Conservation (phyloP, 805 yeast genomes). For the Yueomyces sinensis region DNA sequence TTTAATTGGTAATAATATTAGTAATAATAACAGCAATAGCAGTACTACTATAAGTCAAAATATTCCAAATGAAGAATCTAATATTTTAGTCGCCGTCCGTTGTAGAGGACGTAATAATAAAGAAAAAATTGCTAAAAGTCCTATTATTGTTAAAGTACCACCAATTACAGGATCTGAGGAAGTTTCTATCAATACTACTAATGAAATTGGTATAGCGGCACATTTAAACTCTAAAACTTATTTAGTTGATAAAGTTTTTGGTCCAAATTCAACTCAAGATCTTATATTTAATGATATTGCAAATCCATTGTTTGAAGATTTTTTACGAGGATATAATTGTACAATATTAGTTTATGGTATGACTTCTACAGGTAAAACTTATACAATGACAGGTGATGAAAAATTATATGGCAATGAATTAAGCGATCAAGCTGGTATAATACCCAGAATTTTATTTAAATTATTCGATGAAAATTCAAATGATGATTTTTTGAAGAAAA, state of each 20-base stretch:
- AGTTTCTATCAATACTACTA: slow-evolving; percentile 32
- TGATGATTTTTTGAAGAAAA: slow-evolving; percentile 2
- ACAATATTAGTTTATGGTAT: slow-evolving; percentile 84
- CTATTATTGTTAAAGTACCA: slow-evolving; percentile 44
- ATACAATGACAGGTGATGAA: slow-evolving; percentile 52
- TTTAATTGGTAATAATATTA: no score
- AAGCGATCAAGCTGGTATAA: slow-evolving; percentile 50
- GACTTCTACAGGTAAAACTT: slow-evolving; percentile 85
- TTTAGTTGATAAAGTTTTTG: slow-evolving; percentile 69
- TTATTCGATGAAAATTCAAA: slow-evolving; percentile 33
- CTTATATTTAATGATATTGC: slow-evolving; percentile 57
- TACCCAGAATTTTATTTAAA: slow-evolving; percentile 46
- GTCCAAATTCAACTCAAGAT: slow-evolving; percentile 66
- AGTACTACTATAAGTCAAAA: no score
- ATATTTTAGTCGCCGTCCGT: slow-evolving; percentile 50
- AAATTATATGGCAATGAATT: slow-evolving; percentile 31
- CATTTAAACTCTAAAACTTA: slow-evolving; percentile 42
- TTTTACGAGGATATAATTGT: slow-evolving; percentile 65
- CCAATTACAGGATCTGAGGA: slow-evolving; percentile 33
- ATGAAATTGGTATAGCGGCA: slow-evolving; percentile 28
- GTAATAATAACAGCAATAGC: no score
- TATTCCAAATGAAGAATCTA: slow-evolving; percentile 33
- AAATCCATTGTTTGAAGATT: slow-evolving; percentile 47
- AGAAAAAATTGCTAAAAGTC: slow-evolving; percentile 43
- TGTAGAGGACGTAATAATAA: slow-evolving; percentile 49